A percentile compares a stretch with the other conserved stretches of the same genome.
Evolutionary conservation across 2,329 filamentous ascomycete species (phyloP).

Genomic region (Biscogniauxia marginata): DNA sequence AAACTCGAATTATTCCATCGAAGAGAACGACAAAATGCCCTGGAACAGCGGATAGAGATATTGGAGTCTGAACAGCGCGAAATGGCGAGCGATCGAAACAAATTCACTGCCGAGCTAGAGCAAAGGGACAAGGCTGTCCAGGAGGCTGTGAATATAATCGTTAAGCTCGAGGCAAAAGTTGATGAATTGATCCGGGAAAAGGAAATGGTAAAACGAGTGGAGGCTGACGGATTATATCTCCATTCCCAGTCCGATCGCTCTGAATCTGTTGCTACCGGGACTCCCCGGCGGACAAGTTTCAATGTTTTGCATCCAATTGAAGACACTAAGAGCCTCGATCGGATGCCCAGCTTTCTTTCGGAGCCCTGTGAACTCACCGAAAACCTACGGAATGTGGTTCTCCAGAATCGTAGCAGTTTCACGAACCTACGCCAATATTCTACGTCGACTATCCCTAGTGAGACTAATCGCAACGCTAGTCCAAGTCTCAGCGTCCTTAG

Average conservation of each 20-base stretch:
- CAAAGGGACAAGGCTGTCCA: constrained; percentile 69
- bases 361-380: constrained; percentile 59
- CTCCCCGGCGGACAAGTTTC: constrained; percentile 20
- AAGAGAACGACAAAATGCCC: constrained; percentile 58
- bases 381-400: constrained; percentile 59
- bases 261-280: constrained; percentile 20
- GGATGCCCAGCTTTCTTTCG: constrained; percentile 65
- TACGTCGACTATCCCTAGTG: constrained; percentile 40
- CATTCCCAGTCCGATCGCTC: constrained; percentile 32
- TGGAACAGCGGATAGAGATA: constrained; percentile 57
- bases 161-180: constrained; percentile 60
- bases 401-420: constrained; percentile 48
- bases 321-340: constrained; percentile 42
- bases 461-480: constrained; percentile 46
- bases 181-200: constrained; percentile 54
- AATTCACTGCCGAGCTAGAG: constrained; percentile 59
- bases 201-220: constrained; percentile 51
- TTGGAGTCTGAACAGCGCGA: constrained; percentile 55
- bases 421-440: constrained; percentile 49
- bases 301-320: constrained; percentile 23
- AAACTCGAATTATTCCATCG: constrained; percentile 72
- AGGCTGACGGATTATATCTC: constrained; percentile 39
- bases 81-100: constrained; percentile 56
- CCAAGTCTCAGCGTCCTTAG: constrained; percentile 64
- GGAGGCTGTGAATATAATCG: constrained; percentile 69